Evolutionary conservation across 768 basidiomycete genomes (phyloP), one percentile per base, ranked within the genome.

Genomic region (Gloeophyllum trabeum): DNA sequence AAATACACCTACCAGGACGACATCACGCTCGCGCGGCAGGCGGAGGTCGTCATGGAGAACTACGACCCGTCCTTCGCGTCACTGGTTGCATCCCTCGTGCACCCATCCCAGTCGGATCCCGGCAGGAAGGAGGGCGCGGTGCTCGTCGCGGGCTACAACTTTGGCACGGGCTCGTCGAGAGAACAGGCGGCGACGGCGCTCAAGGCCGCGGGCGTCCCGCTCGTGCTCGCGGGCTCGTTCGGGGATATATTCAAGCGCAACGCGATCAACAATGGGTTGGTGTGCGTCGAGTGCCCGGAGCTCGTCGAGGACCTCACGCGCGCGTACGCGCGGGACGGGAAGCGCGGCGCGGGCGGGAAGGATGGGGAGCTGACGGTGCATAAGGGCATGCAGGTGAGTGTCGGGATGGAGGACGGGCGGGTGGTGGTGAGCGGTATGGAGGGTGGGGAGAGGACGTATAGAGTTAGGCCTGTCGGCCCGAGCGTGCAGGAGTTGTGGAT

Each of bases 1-100:
- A 98, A 96, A 61, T 98, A 96, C 62, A 99, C 94, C 4, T 99
- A 99, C 61, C 92, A 96, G 62, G 96, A 99, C 58, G 96, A 97
- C 54, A 96, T 99, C 59, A 97, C 94, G 2, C 89, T 91, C 25
- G 83, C 81, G 47, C 76, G 81, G 22, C 96, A 98, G 60, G 93
- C 91, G 2, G 78, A 96, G 53, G 85, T 98, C 18, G 94, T 97
- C 30, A 97, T 98, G 93, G 94, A 99, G 66, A 99, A 98, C 66
- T 98, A 99, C 61, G 94, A 99, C 54, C 81, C 89, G 0, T 61
- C 70, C 0, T 98, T 98, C 58, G 86, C 94, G 10, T 41, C 66
- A 1, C 74, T 76, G 41, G 81, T 87, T 26, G 72, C 76, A 2
- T 63, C 71, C 7, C 60, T 85, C 13, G 58, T 67, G 13, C 47